These are phyloP conservation scores for Aaosphaeria pasadenensis DNA, from an alignment of 2,329 filamentous ascomycete species.

Conservation along the genomic window DNA sequence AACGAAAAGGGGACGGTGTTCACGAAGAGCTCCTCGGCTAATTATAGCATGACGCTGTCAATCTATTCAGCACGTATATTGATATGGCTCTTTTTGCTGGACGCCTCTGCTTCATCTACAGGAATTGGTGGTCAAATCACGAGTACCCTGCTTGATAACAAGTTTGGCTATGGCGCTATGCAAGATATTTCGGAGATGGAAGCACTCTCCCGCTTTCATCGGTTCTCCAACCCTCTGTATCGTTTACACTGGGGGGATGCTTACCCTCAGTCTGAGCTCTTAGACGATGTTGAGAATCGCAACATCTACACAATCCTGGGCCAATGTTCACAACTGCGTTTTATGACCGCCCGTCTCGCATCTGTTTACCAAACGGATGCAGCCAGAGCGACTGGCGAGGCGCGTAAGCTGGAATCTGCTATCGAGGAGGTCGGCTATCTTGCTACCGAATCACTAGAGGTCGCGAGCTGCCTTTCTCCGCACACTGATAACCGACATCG, in stretches of 20 bases:
- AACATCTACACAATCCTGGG: conserved; percentile 30
- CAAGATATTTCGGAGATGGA: conserved; percentile 9
- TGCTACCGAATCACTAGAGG: conserved; percentile 11
- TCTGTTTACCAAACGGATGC: conserved; percentile 9
- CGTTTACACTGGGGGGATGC: conserved; percentile 31
- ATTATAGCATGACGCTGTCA: conserved; percentile 14
- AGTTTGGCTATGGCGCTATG: conserved; percentile 1
- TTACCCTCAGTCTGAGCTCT: conserved; percentile 34
- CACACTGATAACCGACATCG: conserved; percentile 21
- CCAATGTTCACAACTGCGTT: conserved; percentile 29
- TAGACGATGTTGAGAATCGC: conserved; percentile 38
- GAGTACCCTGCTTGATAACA: conserved; percentile 14
- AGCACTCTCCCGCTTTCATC: conserved; percentile 26
- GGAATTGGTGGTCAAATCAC: conserved; percentile 35
- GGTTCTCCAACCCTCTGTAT: conserved; percentile 33
- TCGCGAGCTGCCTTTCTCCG: conserved; percentile 9
- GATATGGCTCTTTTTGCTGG: conserved; percentile 32
- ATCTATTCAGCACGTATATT: conserved; percentile 34
- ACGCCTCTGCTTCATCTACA: conserved; percentile 26
- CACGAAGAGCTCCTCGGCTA: background rate
- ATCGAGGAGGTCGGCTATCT: conserved; percentile 14
- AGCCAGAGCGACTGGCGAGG: conserved; percentile 4
- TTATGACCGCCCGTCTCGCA: conserved; percentile 30
- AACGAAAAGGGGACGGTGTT: background rate
- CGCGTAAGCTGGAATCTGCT: conserved; percentile 7